Conservation (phyloP, 2,329 filamentous ascomycete genomes). For the Clarireedia homoeocarpa region DNA sequence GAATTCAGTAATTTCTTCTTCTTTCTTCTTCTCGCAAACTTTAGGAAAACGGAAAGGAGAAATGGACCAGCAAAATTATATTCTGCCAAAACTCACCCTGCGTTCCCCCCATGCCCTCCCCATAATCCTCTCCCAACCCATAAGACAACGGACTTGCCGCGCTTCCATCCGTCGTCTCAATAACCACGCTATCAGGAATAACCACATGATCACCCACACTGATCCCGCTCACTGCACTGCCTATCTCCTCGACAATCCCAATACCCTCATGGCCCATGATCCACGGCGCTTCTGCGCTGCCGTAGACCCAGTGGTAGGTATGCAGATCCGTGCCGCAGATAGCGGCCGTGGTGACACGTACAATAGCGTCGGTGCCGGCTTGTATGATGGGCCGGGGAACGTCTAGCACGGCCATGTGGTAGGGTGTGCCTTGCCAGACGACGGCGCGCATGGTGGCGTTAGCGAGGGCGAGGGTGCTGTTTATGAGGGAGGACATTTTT, state of each 20-base stretch:
- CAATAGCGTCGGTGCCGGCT: constrained; percentile 37
- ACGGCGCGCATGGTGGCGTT: constrained; percentile 1
- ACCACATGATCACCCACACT: constrained; percentile 72
- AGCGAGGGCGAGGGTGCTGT: too few species aligned
- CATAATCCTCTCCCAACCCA: too few species aligned
- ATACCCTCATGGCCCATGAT: constrained; percentile 73
- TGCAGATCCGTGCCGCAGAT: constrained; percentile 30
- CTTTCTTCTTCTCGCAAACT: too few species aligned
- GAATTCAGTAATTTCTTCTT: too few species aligned
- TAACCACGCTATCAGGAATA: constrained; percentile 70
- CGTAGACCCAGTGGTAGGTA: constrained; percentile 58
- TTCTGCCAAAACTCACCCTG: too few species aligned
- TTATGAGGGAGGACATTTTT: too few species aligned
- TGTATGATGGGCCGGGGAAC: constrained; percentile 49
- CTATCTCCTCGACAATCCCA: constrained; percentile 62
- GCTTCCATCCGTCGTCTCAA: constrained; percentile 42
- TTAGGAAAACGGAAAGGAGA: too few species aligned
- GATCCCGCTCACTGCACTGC: constrained; percentile 59
- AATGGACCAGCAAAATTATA: too few species aligned
- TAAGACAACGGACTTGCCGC: constrained; percentile 42
- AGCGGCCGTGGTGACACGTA: constrained; percentile 37
- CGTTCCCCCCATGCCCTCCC: too few species aligned
- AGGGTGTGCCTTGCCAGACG: constrained; percentile 14
- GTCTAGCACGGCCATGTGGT: constrained; percentile 50
- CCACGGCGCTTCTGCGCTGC: constrained; percentile 39